phyloP scores from a whole-genome alignment of 2,329 filamentous ascomycete genomes.

The Calonectria pseudoreteaudii region DNA sequence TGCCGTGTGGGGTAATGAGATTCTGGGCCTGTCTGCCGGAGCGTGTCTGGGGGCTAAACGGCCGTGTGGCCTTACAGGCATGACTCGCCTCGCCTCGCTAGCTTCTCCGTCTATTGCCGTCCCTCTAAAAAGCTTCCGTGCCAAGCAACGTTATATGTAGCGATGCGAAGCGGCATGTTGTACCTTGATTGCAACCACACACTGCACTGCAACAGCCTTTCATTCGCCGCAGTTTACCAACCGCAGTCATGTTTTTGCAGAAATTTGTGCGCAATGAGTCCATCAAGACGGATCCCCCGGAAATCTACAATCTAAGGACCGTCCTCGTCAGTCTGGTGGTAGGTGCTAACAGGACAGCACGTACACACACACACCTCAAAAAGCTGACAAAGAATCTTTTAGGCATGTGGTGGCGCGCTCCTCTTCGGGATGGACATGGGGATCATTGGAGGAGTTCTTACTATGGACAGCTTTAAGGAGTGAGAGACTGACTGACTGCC shows the following conservation, averaged over 20 bases:
- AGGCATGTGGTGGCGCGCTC: slow-evolving; percentile 13
- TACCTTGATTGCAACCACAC: background rate
- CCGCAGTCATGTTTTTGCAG: slow-evolving; percentile 18
- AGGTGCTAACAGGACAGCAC: background rate
- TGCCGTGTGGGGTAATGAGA: background rate
- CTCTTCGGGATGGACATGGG: slow-evolving; percentile 22
- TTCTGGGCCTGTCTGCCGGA: background rate
- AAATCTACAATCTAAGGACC: slow-evolving; percentile 26
- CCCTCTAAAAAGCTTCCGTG: background rate
- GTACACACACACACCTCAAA: background rate
- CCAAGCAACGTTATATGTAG: slow-evolving; percentile 2
- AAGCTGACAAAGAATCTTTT: background rate
- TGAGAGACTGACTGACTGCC: background rate
- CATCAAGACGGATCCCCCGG: slow-evolving; percentile 23
- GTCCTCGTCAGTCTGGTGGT: slow-evolving; percentile 22
- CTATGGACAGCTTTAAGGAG: slow-evolving; percentile 3
- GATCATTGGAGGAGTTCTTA: slow-evolving; percentile 18
- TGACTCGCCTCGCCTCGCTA: slow-evolving; percentile 11
- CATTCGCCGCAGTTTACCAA: background rate
- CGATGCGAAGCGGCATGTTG: background rate
- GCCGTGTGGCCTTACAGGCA: background rate
- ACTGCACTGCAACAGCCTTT: background rate
- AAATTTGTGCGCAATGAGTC: slow-evolving; percentile 29
- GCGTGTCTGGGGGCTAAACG: background rate
- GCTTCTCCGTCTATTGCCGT: slow-evolving; percentile 18